Base-by-base conservation (phyloP, 352 stramenopile species). In the Discostella stelligera region DNA sequence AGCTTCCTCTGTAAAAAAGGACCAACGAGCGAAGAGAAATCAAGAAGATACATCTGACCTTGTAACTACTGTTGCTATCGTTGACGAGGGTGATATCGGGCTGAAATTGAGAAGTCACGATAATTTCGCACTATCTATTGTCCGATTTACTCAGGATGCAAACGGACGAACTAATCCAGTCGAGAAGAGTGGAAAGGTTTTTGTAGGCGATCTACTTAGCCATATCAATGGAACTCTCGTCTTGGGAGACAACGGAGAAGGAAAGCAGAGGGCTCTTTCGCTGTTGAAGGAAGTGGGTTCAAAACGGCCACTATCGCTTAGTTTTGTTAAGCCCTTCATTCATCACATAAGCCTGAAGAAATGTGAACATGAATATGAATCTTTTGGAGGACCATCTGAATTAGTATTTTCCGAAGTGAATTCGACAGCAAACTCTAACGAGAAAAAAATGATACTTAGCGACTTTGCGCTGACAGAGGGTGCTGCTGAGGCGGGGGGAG, bases 61-160 rank as follows among this genome's bases (percentile, higher is more conserved):
- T 27, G 25, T 82, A 13, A 77, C 56, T 48, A 46, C 50, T 44
- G 56, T 87, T 58, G 53, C 54, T 39, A 76, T 87, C 62, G 59
- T 58, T n/a, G 62, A 81, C 37, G 52, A 72, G 44, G 77, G 64
- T 52, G 67, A 85, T 14, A 71, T 94, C 44, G 88, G 88, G 13
- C 83, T 94, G 53, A 87, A 87, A 78, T 92, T 94, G 58, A 67
- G 59, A 67, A 70, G 78, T 23, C 55, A 60, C 11, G 86, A 92
- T 60, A 82, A 89, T 74, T 70, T 80, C 68, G 74, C 74, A 20
- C 75, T 92, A 18, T 66, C 79, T 48, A 74, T 94, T 2, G 56
- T 58, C 20, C 75, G 77, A 37, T 92, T 91, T 58, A 46, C 87
- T 50, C 56, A 79, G 32, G 70, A 74, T 41, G 68, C 79, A 2